Evolutionary conservation across 75 land plant species (phyloP), one percentile per base, ranked within the genome.

Genomic region (Pseudotsuga menziesii): DNA sequence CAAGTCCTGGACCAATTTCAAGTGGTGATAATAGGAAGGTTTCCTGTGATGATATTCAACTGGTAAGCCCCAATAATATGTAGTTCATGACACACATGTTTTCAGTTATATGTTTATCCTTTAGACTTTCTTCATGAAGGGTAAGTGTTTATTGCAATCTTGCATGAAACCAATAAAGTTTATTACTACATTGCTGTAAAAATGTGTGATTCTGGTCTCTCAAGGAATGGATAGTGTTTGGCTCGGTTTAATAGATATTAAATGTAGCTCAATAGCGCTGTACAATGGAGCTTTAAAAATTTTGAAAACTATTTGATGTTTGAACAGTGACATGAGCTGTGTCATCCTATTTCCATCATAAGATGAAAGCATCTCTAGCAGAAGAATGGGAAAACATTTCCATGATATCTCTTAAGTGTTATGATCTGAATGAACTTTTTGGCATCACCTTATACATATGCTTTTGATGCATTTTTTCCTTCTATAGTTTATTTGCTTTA

Each of bases 41-140:
- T 59, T 95, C 96, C 63, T 92, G 87, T 56, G 89, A 93, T 82
- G 96, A 95, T 77, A 93, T 95, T 75, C 96, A 93, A 84, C 92
- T 95, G 77, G 98, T 95, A 81, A 78, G 88, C 57, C 56, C 35
- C 56, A 48, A 13, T 35, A 16, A 19, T 36, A 27, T 52, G 29
- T 39, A 48, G 54, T 48, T 48, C 54, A 9, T 48, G 54, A 48
- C 9, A 9, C 54, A 48, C 54, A 48, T 9, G 11, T 76, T 41
- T 16, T 58, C 55, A 20, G 12, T 35, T 67, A 27, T 63, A 67
- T 35, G 71, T 9, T 36, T 36, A 36, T 36, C 9, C n/a, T 67
- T 67, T 48, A 48, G 41, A 17, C 19, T 78, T 26, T 72, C 25
- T 26, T 56, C 16, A 1, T 54, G 25, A 58, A 73, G 23, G 36